Base-by-base conservation (phyloP, 1,284 basidiomycete species). In the Polyporus tsugae region DNA sequence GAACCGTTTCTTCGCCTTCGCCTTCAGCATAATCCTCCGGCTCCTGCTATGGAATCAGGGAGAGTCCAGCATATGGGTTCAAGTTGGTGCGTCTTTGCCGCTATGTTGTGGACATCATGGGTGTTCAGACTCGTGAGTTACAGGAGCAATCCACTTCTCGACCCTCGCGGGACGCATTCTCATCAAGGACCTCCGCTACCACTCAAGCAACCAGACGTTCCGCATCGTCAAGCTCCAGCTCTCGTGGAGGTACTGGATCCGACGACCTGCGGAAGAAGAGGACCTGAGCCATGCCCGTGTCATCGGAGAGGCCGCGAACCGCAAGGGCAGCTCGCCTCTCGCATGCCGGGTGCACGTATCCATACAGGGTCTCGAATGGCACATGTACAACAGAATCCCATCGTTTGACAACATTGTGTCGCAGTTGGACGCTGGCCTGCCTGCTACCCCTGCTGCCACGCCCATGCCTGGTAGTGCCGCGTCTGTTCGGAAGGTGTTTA, bases 181-280 rank as follows among this genome's bases (percentile, higher is more conserved):
- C 17, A 86, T 97, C 75, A 94, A 94, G 80, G 93, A 97, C 77
- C 80, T 97, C 33, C 85, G 88, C 38, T 98, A 97, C 78, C 90
- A 97, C 79, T 96, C 95, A 1, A 93, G 94, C 76, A 97, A 96
- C 79, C 92, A 97, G 78, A 94, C 93, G 10, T 84, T 96, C 59
- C 89, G 89, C 69, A 87, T 95, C 61, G 87, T 95, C 63, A 94
- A 95, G 78, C 92, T 91, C 2, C 90, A 95, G 76, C 79, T 98
- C 62, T 92, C 92, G 72, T 98, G 96, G 94, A 85, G 94, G 70
- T 98, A 96, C 79, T 98, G 96, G 96, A 87, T 95, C 65, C 89
- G 95, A 68, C 85, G 77, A 75, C 94, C 86, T 9, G 88, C 88
- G 6, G 85, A 86, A 29, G 89, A 89, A 71, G 85, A 91, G 66